Percentiles rank a stretch among this genome's conserved stretches.
These are phyloP conservation scores for Gypsophila paniculata DNA, from an alignment of 179 eudicot genomes.

Conservation along the genomic window DNA sequence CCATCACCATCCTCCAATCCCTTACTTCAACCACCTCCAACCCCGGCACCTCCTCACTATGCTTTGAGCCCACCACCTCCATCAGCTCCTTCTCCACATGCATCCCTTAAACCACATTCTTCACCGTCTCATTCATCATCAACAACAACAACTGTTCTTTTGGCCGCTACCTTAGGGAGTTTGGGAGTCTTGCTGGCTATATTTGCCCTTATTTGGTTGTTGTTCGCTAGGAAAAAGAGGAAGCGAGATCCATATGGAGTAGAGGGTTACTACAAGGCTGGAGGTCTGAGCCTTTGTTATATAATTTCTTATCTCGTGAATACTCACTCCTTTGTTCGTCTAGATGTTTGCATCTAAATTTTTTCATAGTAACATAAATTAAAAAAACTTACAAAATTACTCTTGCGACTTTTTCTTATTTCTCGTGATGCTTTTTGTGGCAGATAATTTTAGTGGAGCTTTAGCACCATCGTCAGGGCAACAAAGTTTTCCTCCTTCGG, in stretches of 20 bases:
- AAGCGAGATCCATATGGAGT: constrained; percentile 25
- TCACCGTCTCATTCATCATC: constrained; percentile 14
- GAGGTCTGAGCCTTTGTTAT: constrained; percentile 22
- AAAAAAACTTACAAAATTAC: background rate
- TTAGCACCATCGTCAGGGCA: constrained; percentile 27
- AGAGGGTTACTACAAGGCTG: constrained; percentile 30
- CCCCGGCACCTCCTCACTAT: background rate
- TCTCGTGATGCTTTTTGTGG: constrained; percentile 14
- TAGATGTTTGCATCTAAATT: background rate
- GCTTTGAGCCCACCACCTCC: constrained; percentile 19
- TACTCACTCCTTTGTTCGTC: background rate
- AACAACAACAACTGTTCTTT: constrained; percentile 20
- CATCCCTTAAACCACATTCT: constrained; percentile 25
- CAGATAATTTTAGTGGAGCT: constrained; percentile 29
- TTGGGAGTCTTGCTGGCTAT: constrained; percentile 29
- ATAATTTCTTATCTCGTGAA: background rate
- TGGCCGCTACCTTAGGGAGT: constrained; percentile 35
- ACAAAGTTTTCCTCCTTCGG: constrained; percentile 28
- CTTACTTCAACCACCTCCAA: constrained; percentile 17
- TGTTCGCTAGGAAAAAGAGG: constrained; percentile 29
- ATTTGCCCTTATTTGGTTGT: constrained; percentile 27
- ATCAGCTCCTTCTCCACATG: constrained; percentile 21
- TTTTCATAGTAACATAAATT: background rate
- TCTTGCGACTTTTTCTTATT: constrained; percentile 25
- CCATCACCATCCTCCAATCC: constrained; percentile 15